Conservation (phyloP, 225 moss, liverwort and hornwort species). For the Neckera pumila region DNA sequence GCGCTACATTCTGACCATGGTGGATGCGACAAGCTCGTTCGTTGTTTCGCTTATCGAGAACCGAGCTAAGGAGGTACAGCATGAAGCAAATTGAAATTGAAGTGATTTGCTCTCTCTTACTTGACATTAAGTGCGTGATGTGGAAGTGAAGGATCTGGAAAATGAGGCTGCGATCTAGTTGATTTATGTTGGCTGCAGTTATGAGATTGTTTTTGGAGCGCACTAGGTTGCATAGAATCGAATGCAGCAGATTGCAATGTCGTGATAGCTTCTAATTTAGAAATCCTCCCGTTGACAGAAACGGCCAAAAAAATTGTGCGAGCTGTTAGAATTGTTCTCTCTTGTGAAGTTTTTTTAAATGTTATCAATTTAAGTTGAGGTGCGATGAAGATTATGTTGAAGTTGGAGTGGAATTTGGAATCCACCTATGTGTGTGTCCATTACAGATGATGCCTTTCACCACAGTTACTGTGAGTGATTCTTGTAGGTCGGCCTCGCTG, state of each 20-base stretch:
- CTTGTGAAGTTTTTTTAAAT: neutral
- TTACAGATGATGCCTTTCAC: neutral
- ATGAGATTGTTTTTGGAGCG: neutral
- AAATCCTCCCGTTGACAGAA: neutral
- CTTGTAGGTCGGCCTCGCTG: conserved; percentile 75
- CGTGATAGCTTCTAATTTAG: neutral
- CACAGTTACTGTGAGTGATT: neutral
- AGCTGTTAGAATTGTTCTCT: neutral
- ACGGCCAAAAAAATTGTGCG: neutral
- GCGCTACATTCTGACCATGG: conserved; percentile 5
- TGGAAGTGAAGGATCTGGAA: neutral
- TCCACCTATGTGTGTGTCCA: neutral
- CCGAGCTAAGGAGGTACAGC: conserved; percentile 44
- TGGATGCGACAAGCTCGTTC: conserved; percentile 25
- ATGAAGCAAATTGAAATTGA: neutral
- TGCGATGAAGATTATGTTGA: neutral
- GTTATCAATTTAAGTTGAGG: neutral
- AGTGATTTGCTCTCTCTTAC: neutral
- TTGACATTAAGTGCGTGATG: neutral
- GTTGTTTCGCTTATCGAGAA: conserved; percentile 49
- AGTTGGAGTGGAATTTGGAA: neutral
- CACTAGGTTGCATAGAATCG: neutral
- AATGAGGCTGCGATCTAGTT: neutral
- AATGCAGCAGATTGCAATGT: neutral
- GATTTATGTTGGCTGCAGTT: neutral